Percentiles rank a stretch among this genome's conserved stretches.
Conservation (phyloP, 768 basidiomycete species). For the Termitomyces titanicus region DNA sequence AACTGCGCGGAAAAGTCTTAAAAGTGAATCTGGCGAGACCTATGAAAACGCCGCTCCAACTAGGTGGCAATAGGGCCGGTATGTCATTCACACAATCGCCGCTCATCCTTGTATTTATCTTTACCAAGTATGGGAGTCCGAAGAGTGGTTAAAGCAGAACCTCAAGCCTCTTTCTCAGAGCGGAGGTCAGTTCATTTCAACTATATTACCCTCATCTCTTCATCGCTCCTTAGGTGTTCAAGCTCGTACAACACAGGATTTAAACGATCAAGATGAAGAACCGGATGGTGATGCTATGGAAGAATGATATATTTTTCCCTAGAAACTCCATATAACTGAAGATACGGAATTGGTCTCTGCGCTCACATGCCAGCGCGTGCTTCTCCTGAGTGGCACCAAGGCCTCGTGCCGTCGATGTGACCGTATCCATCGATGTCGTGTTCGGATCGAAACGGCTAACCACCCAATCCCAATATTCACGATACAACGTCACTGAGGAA, state of each 20-base stretch:
- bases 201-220: not conserved
- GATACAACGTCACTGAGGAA: slow-evolving; percentile 1
- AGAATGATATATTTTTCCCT: slow-evolving; percentile 37
- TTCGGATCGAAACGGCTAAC: not conserved
- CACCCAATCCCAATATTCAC: not conserved
- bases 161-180: slow-evolving; percentile 74
- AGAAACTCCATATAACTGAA: slow-evolving; percentile 6
- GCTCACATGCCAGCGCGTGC: slow-evolving; percentile 9
- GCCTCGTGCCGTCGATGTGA: not conserved
- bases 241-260: slow-evolving; percentile 40
- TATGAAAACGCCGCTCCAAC: slow-evolving; percentile 65
- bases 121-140: slow-evolving; percentile 87
- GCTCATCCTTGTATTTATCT: not conserved
- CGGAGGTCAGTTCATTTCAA: slow-evolving; percentile 49
- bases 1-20: slow-evolving; percentile 69
- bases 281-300: slow-evolving; percentile 60
- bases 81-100: slow-evolving; percentile 24
- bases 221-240: slow-evolving; percentile 44
- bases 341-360: slow-evolving; percentile 6
- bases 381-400: not conserved
- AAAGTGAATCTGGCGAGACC: slow-evolving; percentile 87
- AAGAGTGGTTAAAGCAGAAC: slow-evolving; percentile 86
- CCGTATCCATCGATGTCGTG: not conserved
- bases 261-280: slow-evolving; percentile 21
- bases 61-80: slow-evolving; percentile 76